Evolutionary conservation across 352 stramenopile species (phyloP).

Genomic region (Phytophthora ramorum): DNA sequence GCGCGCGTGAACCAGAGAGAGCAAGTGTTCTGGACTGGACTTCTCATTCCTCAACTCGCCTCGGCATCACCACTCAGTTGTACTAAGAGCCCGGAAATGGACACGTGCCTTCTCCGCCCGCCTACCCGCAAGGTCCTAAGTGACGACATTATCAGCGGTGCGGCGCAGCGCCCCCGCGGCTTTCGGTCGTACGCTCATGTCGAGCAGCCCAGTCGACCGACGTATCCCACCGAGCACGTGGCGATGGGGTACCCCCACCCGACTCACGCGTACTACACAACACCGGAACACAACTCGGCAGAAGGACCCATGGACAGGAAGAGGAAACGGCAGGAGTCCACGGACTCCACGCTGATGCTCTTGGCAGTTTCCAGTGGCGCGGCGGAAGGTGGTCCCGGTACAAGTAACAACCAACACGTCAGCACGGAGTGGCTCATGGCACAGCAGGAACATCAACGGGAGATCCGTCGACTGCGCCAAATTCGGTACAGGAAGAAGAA

Average conservation of each 20-base stretch:
- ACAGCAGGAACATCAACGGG: slow-evolving; percentile 4
- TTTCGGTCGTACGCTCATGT: neutral
- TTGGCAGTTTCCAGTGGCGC: slow-evolving; percentile 11
- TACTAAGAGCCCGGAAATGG: neutral
- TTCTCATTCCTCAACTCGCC: neutral
- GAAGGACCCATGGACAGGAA: neutral
- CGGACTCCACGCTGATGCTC: slow-evolving; percentile 12
- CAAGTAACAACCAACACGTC: neutral
- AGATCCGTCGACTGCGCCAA: slow-evolving; percentile 14
- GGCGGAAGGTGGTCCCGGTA: neutral
- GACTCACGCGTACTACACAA: too few species aligned
- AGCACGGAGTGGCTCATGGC: slow-evolving; percentile 15
- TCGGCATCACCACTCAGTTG: neutral
- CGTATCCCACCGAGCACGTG: neutral
- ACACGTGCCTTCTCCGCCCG: neutral
- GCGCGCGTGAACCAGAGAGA: slow-evolving; percentile 1
- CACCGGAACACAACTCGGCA: too few species aligned
- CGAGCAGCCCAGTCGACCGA: neutral
- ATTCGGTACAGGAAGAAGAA: slow-evolving; percentile 35
- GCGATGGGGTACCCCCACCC: neutral
- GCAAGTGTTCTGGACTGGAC: slow-evolving; percentile 8
- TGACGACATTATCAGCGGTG: neutral
- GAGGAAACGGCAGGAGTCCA: neutral
- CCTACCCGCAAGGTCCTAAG: slow-evolving; percentile 1
- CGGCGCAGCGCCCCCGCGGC: neutral